These are phyloP conservation scores for Nicotiana paniculata DNA, from an alignment of 257 asterid species.

Conservation along the genomic window DNA sequence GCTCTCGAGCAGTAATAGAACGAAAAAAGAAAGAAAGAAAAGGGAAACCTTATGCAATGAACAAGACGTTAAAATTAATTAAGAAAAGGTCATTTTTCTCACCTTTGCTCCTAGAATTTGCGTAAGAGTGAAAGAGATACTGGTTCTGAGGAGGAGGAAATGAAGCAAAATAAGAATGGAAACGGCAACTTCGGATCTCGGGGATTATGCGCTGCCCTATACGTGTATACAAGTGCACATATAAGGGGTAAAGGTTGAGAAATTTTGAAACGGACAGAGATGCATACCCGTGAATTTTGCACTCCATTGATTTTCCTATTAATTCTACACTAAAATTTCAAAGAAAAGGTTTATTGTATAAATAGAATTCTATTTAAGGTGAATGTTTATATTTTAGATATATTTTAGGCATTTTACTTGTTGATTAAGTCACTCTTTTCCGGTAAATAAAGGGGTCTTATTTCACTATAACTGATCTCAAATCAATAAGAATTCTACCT, in stretches of 20 bases:
- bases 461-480: too few relatives aligned
- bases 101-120: background rate
- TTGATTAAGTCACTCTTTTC: too few relatives aligned
- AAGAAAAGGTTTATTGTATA: too few relatives aligned
- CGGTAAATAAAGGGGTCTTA: too few relatives aligned
- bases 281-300: background rate
- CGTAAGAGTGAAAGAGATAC: background rate
- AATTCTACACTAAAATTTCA: background rate
- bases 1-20: background rate
- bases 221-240: background rate
- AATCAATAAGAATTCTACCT: too few relatives aligned
- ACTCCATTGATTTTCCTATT: background rate
- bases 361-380: too few relatives aligned
- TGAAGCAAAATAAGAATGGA: background rate
- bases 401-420: too few relatives aligned
- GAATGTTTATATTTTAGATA: too few relatives aligned
- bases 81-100: background rate
- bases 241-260: background rate
- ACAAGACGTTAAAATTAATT: background rate
- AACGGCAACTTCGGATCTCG: conserved; percentile 1
- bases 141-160: background rate
- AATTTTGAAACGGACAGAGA: background rate
- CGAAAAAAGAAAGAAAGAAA: too few relatives aligned
- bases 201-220: background rate
- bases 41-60: background rate